Conservation (phyloP, 2,329 filamentous ascomycete genomes). For the Akanthomyces muscarius region DNA sequence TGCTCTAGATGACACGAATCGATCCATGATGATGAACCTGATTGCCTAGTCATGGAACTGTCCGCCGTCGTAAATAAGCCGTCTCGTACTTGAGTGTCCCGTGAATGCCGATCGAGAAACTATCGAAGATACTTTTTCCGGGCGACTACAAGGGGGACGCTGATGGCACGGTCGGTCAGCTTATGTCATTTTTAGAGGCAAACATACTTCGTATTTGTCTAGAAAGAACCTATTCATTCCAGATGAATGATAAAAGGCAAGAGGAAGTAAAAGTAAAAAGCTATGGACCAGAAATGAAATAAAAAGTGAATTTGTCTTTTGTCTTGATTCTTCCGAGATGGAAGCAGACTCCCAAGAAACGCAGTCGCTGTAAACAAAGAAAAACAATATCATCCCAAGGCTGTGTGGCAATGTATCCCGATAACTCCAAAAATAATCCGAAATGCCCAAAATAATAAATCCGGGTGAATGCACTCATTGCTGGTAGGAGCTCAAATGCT, state of each 20-base stretch:
- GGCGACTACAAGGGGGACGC: too few species aligned
- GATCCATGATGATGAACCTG: neutral
- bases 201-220: neutral
- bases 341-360: neutral
- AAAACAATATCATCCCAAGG: neutral
- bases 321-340: neutral
- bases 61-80: neutral
- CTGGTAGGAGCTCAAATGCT: neutral
- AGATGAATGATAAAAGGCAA: slow-evolving; percentile 1
- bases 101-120: neutral
- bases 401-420: slow-evolving; percentile 10
- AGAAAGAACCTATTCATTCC: slow-evolving; percentile 3
- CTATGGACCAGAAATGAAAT: neutral
- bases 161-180: neutral
- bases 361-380: slow-evolving; percentile 4
- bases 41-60: neutral
- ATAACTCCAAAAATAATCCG: neutral
- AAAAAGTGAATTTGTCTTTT: neutral
- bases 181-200: neutral
- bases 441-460: neutral
- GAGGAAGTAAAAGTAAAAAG: neutral
- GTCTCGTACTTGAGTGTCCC: neutral
- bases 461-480: neutral
- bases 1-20: neutral
- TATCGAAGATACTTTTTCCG: neutral